Evolutionary conservation across 371 early-diverging fungal genomes (phyloP), one percentile per base, ranked within the genome.

Genomic region (Rhizopus stolonifer): DNA sequence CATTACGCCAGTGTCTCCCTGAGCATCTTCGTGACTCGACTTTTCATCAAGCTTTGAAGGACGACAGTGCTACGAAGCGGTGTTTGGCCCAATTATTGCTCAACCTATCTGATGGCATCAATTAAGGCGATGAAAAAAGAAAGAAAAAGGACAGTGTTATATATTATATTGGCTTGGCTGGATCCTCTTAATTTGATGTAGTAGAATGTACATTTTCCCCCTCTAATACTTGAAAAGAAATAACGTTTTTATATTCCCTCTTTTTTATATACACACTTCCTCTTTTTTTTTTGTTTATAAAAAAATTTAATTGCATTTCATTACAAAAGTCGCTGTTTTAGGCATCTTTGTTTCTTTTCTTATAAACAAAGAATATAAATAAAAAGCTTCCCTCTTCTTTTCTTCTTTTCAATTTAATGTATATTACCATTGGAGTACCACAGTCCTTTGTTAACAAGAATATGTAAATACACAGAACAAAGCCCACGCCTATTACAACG

Each of bases 1-100:
- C 92, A 10, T 72, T 95, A 51, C 83, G 92, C 26, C 92, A 92
- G 63, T 91, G 91, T 58, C 74, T 95, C 47, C 95, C 95, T 22
- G 90, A 92, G 31, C 87, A 90, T 13, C 68, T 94, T 46, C 67
- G 91, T 33, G 93, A 93, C 53, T 69, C 81, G 0, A 90, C 93
- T 0, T 93, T 94, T 67, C 78, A 83, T 4, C 73, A 70, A 54
- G 83, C 81, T 3, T 67, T 94, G 51, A 90, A 92, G 54, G 95
- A 93, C 60, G 95, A 94, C 60, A 61, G 82, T 19, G 87, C 88
- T 24, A 91, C 93, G 5, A 91, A 91, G 49, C 72, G 86, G 31
- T 86, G 84, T 46, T 67, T 88, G 42, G 75, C 78, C 1, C 84
- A 86, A 63, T 61, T 90, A 54, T 67, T 90, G 46, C 56, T 81